Base-by-base conservation (phyloP, 2,329 filamentous ascomycete species). In the Penicillium sp. region DNA sequence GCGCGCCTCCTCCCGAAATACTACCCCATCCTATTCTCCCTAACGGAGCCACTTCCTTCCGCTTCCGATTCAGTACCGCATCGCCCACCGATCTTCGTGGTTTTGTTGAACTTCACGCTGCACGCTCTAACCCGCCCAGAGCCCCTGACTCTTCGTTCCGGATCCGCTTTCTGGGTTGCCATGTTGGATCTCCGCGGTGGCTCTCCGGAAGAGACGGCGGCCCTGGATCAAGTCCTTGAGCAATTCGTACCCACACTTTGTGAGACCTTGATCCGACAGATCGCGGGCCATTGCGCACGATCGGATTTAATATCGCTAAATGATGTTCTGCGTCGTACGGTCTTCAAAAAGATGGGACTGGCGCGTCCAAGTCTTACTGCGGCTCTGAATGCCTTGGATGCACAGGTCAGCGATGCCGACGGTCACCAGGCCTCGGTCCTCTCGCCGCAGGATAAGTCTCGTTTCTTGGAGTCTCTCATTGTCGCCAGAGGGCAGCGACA, bases 101-200 rank as follows among this genome's bases (percentile, higher is more conserved):
- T 69, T 2, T 65, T 75, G 9, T 54, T 76, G 11, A 68, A 74
- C 22, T 73, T 76, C 51, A 72, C 69, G 4, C 66, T 76, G n/a
- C 55, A 69, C 18, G 66, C 71, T 14, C 61, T 77, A 33, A 69
- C 69, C 39, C 66, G 74, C 9, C 65, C 70, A 0, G 75, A 78
- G 33, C 73, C 74, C 9, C 65, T 78, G 13, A 74, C 75, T n/a
- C 71, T 77, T n/a, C 74, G 74, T 16, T 73, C 74, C 25, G 71
- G 74, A 4, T 71, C 74, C 30, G 63, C 68, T 30, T 77, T 77
- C 56, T 76, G 75, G 69, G 62, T 71, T n/a, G 63, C 65, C 16
- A 57, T 75, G 39, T 46, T 75, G 52, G 67, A 68, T 47, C 60
- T 76, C 50, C 64, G 67, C 16, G 60, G 47, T 42, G 53, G 38